phyloP scores from a whole-genome alignment of 2,329 filamentous ascomycete genomes.

The Trichoderma aggressivum region DNA sequence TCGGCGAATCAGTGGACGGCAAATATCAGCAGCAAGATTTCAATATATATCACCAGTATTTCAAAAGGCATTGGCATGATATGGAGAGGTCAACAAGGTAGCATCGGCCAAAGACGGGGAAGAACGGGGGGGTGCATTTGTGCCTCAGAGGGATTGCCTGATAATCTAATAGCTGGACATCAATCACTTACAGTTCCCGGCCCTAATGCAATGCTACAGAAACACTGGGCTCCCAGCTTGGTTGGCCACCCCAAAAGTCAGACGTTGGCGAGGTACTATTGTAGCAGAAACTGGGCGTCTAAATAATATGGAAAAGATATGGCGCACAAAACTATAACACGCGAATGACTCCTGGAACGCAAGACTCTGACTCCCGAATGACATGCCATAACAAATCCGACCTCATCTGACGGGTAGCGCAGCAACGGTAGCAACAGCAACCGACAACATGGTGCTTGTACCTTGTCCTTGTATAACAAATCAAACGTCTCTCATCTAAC shows the following conservation, averaged over 20 bases:
- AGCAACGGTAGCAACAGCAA: neutral
- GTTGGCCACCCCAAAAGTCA: neutral
- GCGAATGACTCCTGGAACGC: constrained; percentile 21
- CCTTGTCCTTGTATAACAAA: neutral
- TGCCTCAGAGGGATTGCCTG: neutral
- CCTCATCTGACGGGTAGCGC: constrained; percentile 18
- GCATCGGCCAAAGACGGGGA: neutral
- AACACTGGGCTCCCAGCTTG: neutral
- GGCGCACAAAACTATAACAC: constrained; percentile 19
- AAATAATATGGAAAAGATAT: constrained; percentile 16
- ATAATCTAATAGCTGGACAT: neutral
- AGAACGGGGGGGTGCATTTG: neutral
- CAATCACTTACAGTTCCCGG: neutral
- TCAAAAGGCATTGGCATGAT: neutral
- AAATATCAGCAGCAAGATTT: neutral
- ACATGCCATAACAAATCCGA: constrained; percentile 23
- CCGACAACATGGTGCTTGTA: constrained; percentile 3
- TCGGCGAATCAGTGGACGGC: neutral
- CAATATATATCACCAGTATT: too few relatives aligned
- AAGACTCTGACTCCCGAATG: constrained; percentile 22
- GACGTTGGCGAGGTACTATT: constrained; percentile 4
- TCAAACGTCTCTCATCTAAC: constrained; percentile 45
- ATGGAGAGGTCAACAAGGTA: neutral
- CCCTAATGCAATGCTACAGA: neutral
- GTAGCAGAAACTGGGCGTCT: constrained; percentile 17